Percentiles rank a stretch among this genome's conserved stretches.
Evolutionary conservation across 1,139 yeast genomes (phyloP).

Genomic region (Williopsis jadinii): DNA sequence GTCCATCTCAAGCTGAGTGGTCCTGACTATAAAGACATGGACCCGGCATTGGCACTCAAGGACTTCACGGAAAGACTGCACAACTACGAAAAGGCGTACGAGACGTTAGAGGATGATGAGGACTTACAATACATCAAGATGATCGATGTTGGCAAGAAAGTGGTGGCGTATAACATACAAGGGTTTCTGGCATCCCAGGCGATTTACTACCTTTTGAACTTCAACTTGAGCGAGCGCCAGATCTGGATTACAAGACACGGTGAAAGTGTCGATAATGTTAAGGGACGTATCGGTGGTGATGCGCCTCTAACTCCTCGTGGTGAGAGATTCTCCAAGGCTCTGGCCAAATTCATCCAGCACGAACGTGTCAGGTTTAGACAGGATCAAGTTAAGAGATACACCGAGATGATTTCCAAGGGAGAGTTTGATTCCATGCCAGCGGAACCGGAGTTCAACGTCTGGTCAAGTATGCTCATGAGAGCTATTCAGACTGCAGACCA

Average conservation of each 20-base stretch:
- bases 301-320: conserved; percentile 79
- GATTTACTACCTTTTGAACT: conserved; percentile 80
- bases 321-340: conserved; percentile 58
- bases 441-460: conserved; percentile 70
- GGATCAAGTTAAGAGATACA: conserved; percentile 50
- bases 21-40: conserved; percentile 87
- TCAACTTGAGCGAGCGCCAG: conserved; percentile 84
- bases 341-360: conserved; percentile 65
- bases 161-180: conserved; percentile 83
- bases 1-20: conserved; percentile 82
- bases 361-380: conserved; percentile 67
- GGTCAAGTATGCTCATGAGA: conserved; percentile 85
- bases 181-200: conserved; percentile 94
- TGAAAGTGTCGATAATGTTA: conserved; percentile 76
- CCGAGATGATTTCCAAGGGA: conserved; percentile 28
- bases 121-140: conserved; percentile 84
- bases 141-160: conserved; percentile 93
- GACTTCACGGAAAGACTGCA: conserved; percentile 79
- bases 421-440: conserved; percentile 15
- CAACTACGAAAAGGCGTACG: conserved; percentile 86
- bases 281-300: conserved; percentile 91
- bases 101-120: conserved; percentile 78
- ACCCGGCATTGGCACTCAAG: conserved; percentile 66
- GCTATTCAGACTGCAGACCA: conserved; percentile 71
- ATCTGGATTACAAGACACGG: conserved; percentile 97